Evolutionary conservation across 768 basidiomycete genomes (phyloP).

Genomic region (Lactarius quietus): DNA sequence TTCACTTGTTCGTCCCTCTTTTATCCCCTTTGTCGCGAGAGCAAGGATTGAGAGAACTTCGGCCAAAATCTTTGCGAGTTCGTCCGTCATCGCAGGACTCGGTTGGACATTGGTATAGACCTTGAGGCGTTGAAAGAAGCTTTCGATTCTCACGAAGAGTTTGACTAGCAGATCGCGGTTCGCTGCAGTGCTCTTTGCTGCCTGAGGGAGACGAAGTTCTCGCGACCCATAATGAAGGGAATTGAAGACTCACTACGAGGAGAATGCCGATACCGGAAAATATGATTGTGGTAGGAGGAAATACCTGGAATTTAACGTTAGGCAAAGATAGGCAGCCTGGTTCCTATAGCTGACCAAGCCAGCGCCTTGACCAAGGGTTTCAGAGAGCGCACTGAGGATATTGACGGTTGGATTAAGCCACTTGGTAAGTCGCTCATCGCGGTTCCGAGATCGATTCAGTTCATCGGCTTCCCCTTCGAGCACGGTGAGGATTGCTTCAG

Average conservation of each 20-base stretch:
- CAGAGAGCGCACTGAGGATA: not conserved
- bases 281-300: not conserved
- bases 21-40: not conserved
- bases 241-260: not conserved
- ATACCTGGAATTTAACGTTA: not conserved
- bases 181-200: not conserved
- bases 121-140: not conserved
- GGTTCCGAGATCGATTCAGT: not conserved
- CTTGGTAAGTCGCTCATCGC: not conserved
- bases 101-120: not conserved
- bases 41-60: not conserved
- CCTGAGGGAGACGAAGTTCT: not conserved
- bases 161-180: not conserved
- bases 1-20: not conserved
- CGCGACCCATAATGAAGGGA: no score
- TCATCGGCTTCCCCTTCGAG: not conserved
- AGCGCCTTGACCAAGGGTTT: not conserved
- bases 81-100: not conserved
- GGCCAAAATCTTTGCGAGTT: not conserved
- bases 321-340: not conserved
- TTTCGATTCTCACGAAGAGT: not conserved
- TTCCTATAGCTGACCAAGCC: not conserved
- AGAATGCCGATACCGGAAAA: not conserved
- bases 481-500: not conserved
- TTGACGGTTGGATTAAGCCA: not conserved